Percentiles rank a stretch among this genome's conserved stretches.
phyloP scores from a whole-genome alignment of 805 yeast species.

The Starmerella bombi region DNA sequence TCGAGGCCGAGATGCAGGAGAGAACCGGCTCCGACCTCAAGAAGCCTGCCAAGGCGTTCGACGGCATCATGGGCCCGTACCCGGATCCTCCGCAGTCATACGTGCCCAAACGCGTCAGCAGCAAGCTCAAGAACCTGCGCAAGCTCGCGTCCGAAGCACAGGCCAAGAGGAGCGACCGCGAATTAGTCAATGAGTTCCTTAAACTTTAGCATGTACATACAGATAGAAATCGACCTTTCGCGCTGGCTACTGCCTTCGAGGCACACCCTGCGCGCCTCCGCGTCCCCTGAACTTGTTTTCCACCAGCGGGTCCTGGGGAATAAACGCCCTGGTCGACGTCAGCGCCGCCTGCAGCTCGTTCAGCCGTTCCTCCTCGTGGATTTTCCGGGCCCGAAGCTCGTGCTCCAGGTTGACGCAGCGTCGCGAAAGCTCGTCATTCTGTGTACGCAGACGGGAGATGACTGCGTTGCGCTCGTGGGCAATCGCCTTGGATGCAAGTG shows the following conservation, averaged over 20 bases:
- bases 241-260: background rate
- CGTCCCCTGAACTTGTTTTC: slow-evolving; percentile 18
- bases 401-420: slow-evolving; percentile 22
- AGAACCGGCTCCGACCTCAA: slow-evolving; percentile 50
- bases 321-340: slow-evolving; percentile 13
- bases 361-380: slow-evolving; percentile 24
- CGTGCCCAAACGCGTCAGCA: slow-evolving; percentile 38
- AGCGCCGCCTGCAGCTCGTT: slow-evolving; percentile 21
- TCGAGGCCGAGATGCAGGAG: slow-evolving; percentile 38
- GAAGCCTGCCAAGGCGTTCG: slow-evolving; percentile 61
- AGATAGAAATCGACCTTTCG: background rate
- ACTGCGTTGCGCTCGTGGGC: slow-evolving; percentile 2
- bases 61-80: slow-evolving; percentile 51
- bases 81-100: slow-evolving; percentile 53
- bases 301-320: slow-evolving; percentile 1
- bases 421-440: slow-evolving; percentile 23
- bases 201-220: slow-evolving; percentile 13
- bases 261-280: slow-evolving; percentile 21
- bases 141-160: slow-evolving; percentile 25
- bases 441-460: slow-evolving; percentile 19
- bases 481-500: slow-evolving; percentile 1
- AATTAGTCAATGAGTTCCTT: slow-evolving; percentile 31
- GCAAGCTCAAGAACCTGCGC: slow-evolving; percentile 37
- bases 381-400: slow-evolving; percentile 21
- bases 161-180: slow-evolving; percentile 24